Conservation (phyloP, 2,329 filamentous ascomycete species). For the Fusarium keratoplasticum region DNA sequence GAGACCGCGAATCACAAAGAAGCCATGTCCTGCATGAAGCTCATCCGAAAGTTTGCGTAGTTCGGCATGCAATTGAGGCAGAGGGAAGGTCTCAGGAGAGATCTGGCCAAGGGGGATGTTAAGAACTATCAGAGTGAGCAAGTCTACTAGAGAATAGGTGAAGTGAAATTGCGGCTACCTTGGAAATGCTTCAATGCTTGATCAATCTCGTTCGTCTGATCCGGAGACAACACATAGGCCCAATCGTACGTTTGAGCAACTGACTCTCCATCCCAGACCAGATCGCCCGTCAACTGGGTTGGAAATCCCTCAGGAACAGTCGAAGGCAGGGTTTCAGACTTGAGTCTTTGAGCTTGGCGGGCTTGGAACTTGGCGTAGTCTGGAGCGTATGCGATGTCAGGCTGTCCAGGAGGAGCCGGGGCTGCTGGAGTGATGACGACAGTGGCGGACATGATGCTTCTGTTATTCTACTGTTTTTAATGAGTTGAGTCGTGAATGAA, state of each 20-base stretch:
- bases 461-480: background rate
- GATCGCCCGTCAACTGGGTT: conserved; percentile 1
- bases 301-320: conserved; percentile 20
- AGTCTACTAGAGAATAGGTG: fast-evolving
- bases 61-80: conserved; percentile 61
- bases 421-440: conserved; percentile 5
- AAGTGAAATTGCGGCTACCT: background rate
- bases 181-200: conserved; percentile 21
- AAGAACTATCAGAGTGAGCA: conserved; percentile 9
- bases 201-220: conserved; percentile 17
- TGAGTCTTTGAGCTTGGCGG: background rate
- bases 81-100: conserved; percentile 63
- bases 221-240: conserved; percentile 10
- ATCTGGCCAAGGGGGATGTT: conserved; percentile 46
- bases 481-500: background rate
- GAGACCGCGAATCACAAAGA: conserved; percentile 70
- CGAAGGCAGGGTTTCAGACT: background rate
- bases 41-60: conserved; percentile 65
- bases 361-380: conserved; percentile 19
- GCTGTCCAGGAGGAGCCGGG: conserved; percentile 21
- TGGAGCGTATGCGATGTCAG: conserved; percentile 28
- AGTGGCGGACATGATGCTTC: conserved; percentile 13
- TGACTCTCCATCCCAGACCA: conserved; percentile 30
- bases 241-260: conserved; percentile 20
- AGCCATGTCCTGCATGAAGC: conserved; percentile 68